Evolutionary conservation across 495 filamentous ascomycete genomes (phyloP).

Genomic region (Penicillium diatomitis): DNA sequence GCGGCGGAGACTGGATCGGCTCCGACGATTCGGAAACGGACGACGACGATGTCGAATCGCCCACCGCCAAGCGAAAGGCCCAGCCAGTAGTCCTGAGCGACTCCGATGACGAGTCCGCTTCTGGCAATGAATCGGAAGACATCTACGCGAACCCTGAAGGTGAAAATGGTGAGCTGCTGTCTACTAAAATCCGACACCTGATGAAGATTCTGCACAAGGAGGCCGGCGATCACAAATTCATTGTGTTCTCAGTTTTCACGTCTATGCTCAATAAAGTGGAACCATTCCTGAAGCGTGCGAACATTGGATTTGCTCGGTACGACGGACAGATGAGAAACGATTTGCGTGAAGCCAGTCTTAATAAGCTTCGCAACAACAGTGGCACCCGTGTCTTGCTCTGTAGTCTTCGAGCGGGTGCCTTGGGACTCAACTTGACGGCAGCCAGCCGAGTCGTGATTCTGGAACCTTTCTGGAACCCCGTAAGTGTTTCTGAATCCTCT

Average conservation of each 20-base stretch:
- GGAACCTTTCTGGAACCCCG: constrained; percentile 97
- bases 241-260: constrained; percentile 96
- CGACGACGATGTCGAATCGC: constrained; percentile 34
- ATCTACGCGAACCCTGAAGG: constrained; percentile 34
- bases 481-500: constrained; percentile 28
- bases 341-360: constrained; percentile 75
- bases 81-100: constrained; percentile 7
- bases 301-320: constrained; percentile 75
- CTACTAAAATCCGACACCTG: constrained; percentile 84
- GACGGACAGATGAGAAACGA: constrained; percentile 96
- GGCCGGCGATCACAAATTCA: constrained; percentile 74
- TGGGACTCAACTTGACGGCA: constrained; percentile 91
- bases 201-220: constrained; percentile 75
- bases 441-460: constrained; percentile 89
- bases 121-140: constrained; percentile 17
- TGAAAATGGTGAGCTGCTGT: constrained; percentile 52
- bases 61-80: constrained; percentile 16
- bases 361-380: constrained; percentile 62
- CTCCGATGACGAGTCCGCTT: constrained; percentile 15
- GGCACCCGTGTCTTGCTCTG: constrained; percentile 76
- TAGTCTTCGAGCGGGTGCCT: constrained; percentile 81
- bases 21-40: constrained; percentile 54
- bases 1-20: constrained; percentile 67
- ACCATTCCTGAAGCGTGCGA: constrained; percentile 69
- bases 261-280: constrained; percentile 96